These are phyloP conservation scores for Orbilia brochopaga DNA, from an alignment of 2,329 filamentous ascomycete genomes.

Conservation along the genomic window DNA sequence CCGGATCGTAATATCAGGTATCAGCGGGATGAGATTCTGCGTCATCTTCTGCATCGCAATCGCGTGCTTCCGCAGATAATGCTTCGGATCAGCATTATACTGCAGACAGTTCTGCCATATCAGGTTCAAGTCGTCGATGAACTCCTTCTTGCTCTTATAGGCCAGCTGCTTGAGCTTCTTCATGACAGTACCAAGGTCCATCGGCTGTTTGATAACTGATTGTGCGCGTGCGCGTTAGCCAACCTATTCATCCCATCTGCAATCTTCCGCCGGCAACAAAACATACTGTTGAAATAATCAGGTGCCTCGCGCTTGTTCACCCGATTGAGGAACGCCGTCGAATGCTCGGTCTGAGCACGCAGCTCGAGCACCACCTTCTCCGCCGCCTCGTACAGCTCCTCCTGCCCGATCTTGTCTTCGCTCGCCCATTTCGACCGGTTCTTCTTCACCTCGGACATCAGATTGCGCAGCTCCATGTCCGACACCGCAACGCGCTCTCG, in stretches of 20 bases:
- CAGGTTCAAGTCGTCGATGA: constrained; percentile 87
- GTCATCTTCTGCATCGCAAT: constrained; percentile 97
- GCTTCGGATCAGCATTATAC: constrained; percentile 89
- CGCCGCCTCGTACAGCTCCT: constrained; percentile 93
- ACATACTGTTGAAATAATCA: constrained; percentile 88
- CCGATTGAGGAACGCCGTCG: constrained; percentile 88
- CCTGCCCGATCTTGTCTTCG: constrained; percentile 95
- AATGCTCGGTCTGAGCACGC: constrained; percentile 96
- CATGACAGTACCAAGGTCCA: constrained; percentile 97
- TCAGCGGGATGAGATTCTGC: constrained; percentile 91
- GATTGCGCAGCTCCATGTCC: constrained; percentile 84
- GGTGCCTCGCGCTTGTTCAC: constrained; percentile 97
- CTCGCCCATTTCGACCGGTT: constrained; percentile 99
- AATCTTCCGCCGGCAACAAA: background rate
- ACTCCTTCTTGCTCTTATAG: constrained; percentile 91
- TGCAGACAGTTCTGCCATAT: constrained; percentile 98
- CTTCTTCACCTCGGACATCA: constrained; percentile 97
- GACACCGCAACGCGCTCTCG: constrained; percentile 87
- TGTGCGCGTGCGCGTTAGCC: constrained; percentile 38
- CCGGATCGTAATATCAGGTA: constrained; percentile 87
- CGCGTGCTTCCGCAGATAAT: constrained; percentile 88
- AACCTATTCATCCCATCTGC: constrained; percentile 3
- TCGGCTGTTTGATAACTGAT: constrained; percentile 95
- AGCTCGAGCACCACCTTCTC: constrained; percentile 97
- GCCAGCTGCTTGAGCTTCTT: constrained; percentile 86